Base-by-base conservation (phyloP, 768 basidiomycete genomes). In the Tricholomella constricta region DNA sequence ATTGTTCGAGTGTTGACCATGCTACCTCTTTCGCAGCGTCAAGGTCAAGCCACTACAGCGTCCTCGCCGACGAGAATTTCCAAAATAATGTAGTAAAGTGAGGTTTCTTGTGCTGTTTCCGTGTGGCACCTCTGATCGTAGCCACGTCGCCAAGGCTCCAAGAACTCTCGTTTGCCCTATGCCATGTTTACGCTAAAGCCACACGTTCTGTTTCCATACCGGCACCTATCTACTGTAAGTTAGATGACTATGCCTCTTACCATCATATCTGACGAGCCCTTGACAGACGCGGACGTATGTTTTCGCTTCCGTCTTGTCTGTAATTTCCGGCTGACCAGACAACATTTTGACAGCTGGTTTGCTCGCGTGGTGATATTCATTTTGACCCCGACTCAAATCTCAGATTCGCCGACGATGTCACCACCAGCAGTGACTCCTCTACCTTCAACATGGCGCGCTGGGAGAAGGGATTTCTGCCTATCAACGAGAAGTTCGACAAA, bases 171-270 rank as follows among this genome's bases (percentile, higher is more conserved):
- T 69, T 65, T 45, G 75, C 83, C 0, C 68, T 87, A 0, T 88
- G 86, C 59, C 85, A 88, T 47, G 78, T 83, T n/a, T 88, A 85
- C 47, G 79, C 84, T 2, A 78, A 85, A 4, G 78, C 85, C 10
- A 87, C 86, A 1, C 77, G 83, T n/a, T 83, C 85, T 0, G 86
- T 87, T 3, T 86, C 84, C 0, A 83, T 88, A 38, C 86, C 85
- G 0, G 85, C 85, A 0, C 86, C 85, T 0, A 84, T 87, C 0
- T 86, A 86, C 55, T 86, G 85, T 86, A 56, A 65, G 84, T 58
- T 44, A 7, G 41, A 14, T 29, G 26, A 11, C 14, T 31, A 25
- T 37, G n/a, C 34, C 27, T 38, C n/a, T 41, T 51, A 34, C 34
- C 40, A 49, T 46, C n/a, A 36, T 36, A 27, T 44, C 17, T 49